Conservation (phyloP, 352 stramenopile genomes). For the Globisporangium paddicum region DNA sequence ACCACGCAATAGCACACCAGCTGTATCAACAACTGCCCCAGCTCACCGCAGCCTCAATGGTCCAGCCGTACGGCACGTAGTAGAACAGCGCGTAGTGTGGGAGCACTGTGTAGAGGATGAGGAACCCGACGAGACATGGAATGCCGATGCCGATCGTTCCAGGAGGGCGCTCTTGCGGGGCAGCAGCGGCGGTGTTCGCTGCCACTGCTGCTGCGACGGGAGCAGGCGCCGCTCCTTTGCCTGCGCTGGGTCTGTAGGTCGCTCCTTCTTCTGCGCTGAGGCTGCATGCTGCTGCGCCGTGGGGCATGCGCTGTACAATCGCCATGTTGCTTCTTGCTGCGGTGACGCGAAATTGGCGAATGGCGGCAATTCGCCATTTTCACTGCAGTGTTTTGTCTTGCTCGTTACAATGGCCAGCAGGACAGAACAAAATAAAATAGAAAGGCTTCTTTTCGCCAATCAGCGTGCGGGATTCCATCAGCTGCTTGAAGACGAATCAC, state of each 20-base stretch:
- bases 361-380: too few species aligned
- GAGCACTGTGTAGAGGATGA: slow-evolving; percentile 17
- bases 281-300: background rate
- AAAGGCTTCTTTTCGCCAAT: background rate
- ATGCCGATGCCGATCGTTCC: slow-evolving; percentile 1
- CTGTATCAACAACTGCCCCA: too few species aligned
- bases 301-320: background rate
- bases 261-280: background rate
- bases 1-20: background rate
- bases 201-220: background rate
- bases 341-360: background rate
- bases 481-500: background rate
- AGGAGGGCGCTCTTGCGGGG: background rate
- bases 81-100: slow-evolving; percentile 23
- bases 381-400: too few species aligned
- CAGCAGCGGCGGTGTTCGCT: too few species aligned
- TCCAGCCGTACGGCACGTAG: slow-evolving; percentile 21
- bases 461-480: background rate
- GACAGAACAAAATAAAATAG: too few species aligned
- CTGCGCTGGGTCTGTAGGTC: background rate
- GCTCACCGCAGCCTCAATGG: slow-evolving; percentile 19
- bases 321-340: slow-evolving; percentile 1
- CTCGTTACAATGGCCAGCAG: too few species aligned
- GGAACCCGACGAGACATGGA: slow-evolving; percentile 13
- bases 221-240: background rate